Conservation (phyloP, 2,329 filamentous ascomycete species). For the Epichloe gansuensis region DNA sequence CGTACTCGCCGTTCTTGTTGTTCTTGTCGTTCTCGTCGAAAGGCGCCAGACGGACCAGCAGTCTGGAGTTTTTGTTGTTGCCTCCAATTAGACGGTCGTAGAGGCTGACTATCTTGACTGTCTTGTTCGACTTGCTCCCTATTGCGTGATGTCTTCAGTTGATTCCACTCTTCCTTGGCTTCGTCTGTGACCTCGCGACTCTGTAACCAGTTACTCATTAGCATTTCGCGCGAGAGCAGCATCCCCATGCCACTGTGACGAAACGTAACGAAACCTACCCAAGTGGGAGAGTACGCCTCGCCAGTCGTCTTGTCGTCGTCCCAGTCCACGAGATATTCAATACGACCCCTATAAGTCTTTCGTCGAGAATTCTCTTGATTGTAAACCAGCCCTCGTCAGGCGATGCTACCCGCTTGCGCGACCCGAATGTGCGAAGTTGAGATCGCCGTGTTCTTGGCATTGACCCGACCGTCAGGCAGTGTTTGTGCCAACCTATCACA, state of each 20-base stretch:
- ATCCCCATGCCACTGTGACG: neutral
- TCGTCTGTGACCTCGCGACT: slow-evolving; percentile 19
- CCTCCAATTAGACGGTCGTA: slow-evolving; percentile 18
- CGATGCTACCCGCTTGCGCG: slow-evolving; percentile 9
- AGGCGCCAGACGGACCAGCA: neutral
- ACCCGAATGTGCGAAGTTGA: slow-evolving; percentile 10
- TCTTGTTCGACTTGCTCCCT: neutral
- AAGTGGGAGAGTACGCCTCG: slow-evolving; percentile 20
- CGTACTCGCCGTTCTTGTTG: neutral
- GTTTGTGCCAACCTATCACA: neutral
- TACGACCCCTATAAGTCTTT: slow-evolving; percentile 15
- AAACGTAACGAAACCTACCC: slow-evolving; percentile 16
- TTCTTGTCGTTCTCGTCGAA: neutral
- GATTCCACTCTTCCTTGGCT: slow-evolving; percentile 23
- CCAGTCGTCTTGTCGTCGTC: slow-evolving; percentile 21
- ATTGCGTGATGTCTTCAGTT: slow-evolving; percentile 10
- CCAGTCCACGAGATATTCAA: slow-evolving; percentile 28
- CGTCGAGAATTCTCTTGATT: slow-evolving; percentile 24
- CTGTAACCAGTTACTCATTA: slow-evolving; percentile 12
- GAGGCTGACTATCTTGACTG: slow-evolving; percentile 14
- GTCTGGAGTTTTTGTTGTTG: slow-evolving; percentile 6
- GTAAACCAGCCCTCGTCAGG: slow-evolving; percentile 20
- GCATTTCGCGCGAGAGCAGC: slow-evolving; percentile 4
- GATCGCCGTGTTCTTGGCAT: slow-evolving; percentile 21
- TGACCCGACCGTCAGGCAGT: slow-evolving; percentile 11